phyloP scores from a whole-genome alignment of 768 basidiomycete genomes.

The Chalciporus pseudorubinellus region DNA sequence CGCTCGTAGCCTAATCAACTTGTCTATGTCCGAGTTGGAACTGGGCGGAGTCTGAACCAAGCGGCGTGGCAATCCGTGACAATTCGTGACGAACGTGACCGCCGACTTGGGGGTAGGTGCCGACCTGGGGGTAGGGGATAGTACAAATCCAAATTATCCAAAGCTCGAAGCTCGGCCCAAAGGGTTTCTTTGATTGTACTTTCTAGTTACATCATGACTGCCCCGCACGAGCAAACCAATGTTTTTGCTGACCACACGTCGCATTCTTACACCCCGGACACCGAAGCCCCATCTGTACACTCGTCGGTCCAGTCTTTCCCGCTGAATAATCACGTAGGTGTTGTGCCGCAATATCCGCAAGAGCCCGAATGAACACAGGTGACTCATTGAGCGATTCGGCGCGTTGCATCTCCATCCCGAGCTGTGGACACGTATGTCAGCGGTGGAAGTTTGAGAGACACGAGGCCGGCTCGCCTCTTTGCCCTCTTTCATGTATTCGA shows the following conservation, averaged over 20 bases:
- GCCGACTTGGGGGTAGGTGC: too few relatives aligned
- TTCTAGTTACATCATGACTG: conserved; percentile 31
- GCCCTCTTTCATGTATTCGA: conserved; percentile 91
- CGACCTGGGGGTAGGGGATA: too few relatives aligned
- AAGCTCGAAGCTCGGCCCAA: too few relatives aligned
- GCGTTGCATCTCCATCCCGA: conserved; percentile 85
- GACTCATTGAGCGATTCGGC: conserved; percentile 93
- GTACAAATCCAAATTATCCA: too few relatives aligned
- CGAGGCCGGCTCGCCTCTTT: conserved; percentile 61
- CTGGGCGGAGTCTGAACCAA: too few relatives aligned
- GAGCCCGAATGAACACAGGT: conserved; percentile 90
- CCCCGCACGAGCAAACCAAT: conserved; percentile 84
- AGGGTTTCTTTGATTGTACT: conserved; percentile 1
- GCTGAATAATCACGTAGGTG: conserved; percentile 67
- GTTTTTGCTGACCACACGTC: conserved; percentile 84
- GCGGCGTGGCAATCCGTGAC: too few relatives aligned
- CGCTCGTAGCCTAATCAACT: too few relatives aligned
- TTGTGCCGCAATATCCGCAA: conserved; percentile 84
- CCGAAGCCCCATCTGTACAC: conserved; percentile 77
- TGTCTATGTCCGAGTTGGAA: too few relatives aligned
- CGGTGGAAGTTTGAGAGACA: background rate
- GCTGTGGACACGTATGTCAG: conserved; percentile 43
- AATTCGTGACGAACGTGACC: too few relatives aligned
- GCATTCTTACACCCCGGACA: conserved; percentile 94
- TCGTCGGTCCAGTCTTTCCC: conserved; percentile 60